These are phyloP conservation scores for Nothophytophthora sp. DNA, from an alignment of 352 stramenopile genomes.

Conservation along the genomic window DNA sequence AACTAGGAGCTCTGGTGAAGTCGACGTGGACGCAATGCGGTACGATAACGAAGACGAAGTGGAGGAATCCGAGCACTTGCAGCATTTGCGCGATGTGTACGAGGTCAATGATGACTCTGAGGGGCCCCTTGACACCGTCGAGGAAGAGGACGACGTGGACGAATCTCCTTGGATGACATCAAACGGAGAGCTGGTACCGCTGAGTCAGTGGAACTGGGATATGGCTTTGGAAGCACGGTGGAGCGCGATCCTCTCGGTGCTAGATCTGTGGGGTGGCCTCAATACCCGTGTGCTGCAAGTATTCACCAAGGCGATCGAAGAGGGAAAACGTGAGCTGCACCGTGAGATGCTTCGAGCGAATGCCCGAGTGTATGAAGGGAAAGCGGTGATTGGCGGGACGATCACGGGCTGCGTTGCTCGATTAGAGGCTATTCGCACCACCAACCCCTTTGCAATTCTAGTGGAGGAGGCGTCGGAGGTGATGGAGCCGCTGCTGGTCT, in stretches of 20 bases:
- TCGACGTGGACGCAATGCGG: slow-evolving; percentile 39
- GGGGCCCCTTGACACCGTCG: slow-evolving; percentile 23
- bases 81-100: slow-evolving; percentile 84
- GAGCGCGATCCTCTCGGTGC: slow-evolving; percentile 29
- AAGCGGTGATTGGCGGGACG: slow-evolving; percentile 83
- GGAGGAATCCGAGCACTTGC: slow-evolving; percentile 79
- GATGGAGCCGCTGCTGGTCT: slow-evolving; percentile 85
- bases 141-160: slow-evolving; percentile 37
- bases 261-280: slow-evolving; percentile 22
- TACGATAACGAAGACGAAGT: slow-evolving; percentile 64
- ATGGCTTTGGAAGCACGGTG: slow-evolving; percentile 71
- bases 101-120: slow-evolving; percentile 50
- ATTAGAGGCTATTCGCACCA: slow-evolving; percentile 80
- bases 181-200: slow-evolving; percentile 13
- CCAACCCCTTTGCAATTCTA: slow-evolving; percentile 85
- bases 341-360: slow-evolving; percentile 66
- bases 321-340: slow-evolving; percentile 54
- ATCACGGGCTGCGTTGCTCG: slow-evolving; percentile 87
- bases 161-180: slow-evolving; percentile 14
- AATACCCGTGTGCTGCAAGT: slow-evolving; percentile 22
- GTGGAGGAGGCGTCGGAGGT: slow-evolving; percentile 90
- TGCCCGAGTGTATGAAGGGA: slow-evolving; percentile 80
- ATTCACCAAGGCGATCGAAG: slow-evolving; percentile 25
- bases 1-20: slow-evolving; percentile 30
- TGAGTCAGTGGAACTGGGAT: slow-evolving; percentile 69